phyloP scores from a whole-genome alignment of 352 stramenopile genomes.

The Phytophthora pini region DNA sequence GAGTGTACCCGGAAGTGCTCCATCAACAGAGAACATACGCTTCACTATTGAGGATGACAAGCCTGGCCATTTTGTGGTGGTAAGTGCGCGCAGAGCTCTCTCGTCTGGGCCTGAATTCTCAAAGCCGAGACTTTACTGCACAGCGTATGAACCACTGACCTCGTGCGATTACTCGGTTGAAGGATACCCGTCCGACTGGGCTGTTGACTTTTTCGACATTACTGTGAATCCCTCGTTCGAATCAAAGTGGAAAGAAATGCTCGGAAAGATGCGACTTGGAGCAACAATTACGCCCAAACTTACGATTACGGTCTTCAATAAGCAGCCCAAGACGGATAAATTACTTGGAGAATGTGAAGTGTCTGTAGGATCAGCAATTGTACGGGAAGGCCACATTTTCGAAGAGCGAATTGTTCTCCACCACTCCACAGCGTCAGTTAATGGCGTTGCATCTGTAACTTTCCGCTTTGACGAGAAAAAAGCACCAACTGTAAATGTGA shows the following conservation, averaged over 20 bases:
- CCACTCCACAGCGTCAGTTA: conserved; percentile 22
- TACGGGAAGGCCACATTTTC: conserved; percentile 76
- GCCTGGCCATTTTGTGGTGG: conserved; percentile 69
- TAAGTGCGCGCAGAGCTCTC: conserved; percentile 69
- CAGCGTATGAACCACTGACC: conserved; percentile 82
- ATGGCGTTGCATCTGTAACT: conserved; percentile 52
- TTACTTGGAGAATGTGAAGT: conserved; percentile 81
- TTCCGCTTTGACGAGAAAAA: conserved; percentile 74
- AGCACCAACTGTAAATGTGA: conserved; percentile 11
- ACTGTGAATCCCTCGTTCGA: conserved; percentile 57
- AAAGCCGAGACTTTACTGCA: conserved; percentile 70
- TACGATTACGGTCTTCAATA: conserved; percentile 72
- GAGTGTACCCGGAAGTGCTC: conserved; percentile 42
- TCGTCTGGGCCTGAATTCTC: conserved; percentile 29
- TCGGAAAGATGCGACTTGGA: conserved; percentile 64
- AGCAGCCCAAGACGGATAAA: conserved; percentile 70
- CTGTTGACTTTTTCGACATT: conserved; percentile 70
- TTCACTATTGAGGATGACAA: conserved; percentile 48
- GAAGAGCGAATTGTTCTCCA: conserved; percentile 66
- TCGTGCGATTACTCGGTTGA: conserved; percentile 81
- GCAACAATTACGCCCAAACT: conserved; percentile 72
- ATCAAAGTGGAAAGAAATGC: conserved; percentile 52
- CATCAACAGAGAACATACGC: conserved; percentile 46
- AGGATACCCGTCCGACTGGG: conserved; percentile 67
- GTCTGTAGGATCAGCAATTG: conserved; percentile 72